phyloP scores from a whole-genome alignment of 1,284 basidiomycete genomes.

The Cystobasidiaceae sp. region DNA sequence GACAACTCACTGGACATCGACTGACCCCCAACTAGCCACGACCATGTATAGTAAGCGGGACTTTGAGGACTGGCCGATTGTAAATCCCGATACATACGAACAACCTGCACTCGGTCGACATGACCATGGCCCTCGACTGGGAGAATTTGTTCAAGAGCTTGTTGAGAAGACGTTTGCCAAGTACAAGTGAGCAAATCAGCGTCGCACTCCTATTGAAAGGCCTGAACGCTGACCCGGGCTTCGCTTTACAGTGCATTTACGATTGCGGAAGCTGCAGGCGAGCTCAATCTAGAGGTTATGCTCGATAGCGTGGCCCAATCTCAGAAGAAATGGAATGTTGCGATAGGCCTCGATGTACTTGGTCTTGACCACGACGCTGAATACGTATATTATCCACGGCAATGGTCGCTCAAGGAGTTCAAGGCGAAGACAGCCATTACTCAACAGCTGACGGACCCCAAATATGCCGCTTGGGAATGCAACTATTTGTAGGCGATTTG shows the following conservation, averaged over 20 bases:
- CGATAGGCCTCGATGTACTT: too few relatives aligned
- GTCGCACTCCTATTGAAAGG: too few relatives aligned
- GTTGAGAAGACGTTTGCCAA: constrained; percentile 54
- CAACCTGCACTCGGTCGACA: constrained; percentile 46
- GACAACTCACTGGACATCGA: too few relatives aligned
- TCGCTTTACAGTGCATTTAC: not conserved
- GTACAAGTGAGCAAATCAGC: constrained; percentile 47
- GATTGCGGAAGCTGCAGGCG: not conserved
- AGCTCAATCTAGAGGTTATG: not conserved
- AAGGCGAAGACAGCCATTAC: not conserved
- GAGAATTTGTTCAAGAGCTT: constrained; percentile 67
- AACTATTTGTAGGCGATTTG: not conserved
- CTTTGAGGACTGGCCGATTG: constrained; percentile 44
- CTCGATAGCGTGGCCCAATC: not conserved
- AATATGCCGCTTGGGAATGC: not conserved
- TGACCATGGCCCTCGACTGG: constrained; percentile 53
- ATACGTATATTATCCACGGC: too few relatives aligned
- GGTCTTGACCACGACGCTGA: too few relatives aligned
- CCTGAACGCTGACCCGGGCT: not conserved
- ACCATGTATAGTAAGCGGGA: constrained; percentile 39
- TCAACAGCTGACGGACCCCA: not conserved
- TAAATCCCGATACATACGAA: constrained; percentile 13
- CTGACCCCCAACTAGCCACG: too few relatives aligned
- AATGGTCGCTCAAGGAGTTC: too few relatives aligned
- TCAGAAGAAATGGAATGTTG: not conserved